Base-by-base conservation (phyloP, 2,329 filamentous ascomycete species). In the Microthyrium microscopicum region DNA sequence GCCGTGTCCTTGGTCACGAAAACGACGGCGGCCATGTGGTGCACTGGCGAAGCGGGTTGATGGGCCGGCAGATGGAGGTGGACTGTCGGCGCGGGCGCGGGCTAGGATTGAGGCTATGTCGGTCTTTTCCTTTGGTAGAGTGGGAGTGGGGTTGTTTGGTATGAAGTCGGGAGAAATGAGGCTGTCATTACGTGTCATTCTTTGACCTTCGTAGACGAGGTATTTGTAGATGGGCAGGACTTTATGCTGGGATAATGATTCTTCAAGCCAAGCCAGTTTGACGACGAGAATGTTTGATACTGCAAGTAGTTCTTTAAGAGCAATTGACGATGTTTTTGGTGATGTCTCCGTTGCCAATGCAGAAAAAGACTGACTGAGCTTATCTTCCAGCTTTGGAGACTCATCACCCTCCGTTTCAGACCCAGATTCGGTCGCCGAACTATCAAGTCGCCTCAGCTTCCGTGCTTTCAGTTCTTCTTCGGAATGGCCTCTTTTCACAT, bases 151-250 rank as follows among this genome's bases (percentile, higher is more conserved):
- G 38, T 33, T 26, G 43, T 35, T 15, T 6, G 21, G n/a, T 20
- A 16, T n/a, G 27, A 35, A 6, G 8, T 5, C 9, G 29, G 17
- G 8, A 22, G 20, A 11, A 27, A 4, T 6, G 31, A 13, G 11
- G 25, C 15, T 22, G 31, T 36, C 6, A 39, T 13, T 19, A 31
- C 53, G 53, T n/a, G 53, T 42, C 11, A 57, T 48, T 12, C 56
- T 56, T 40, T 50, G 58, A 26, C 62, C 67, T 42, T 53, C 51
- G 43, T 70, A 73, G 16, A 71, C 55, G 4, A 66, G 31, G 38
- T 61, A 69, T n/a, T 57, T 46, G 7, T 57, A 50, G 12, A 35
- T 25, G 18, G 20, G n/a, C 6, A 38, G 26, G 19, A 38, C 26
- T 7, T 18, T n/a, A 6, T 17, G 17, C 11, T 17, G 15, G 8